Percentiles rank a stretch among this genome's conserved stretches.
Evolutionary conservation across 2,329 filamentous ascomycete genomes (phyloP).

Genomic region (Hansfordia pulvinata): DNA sequence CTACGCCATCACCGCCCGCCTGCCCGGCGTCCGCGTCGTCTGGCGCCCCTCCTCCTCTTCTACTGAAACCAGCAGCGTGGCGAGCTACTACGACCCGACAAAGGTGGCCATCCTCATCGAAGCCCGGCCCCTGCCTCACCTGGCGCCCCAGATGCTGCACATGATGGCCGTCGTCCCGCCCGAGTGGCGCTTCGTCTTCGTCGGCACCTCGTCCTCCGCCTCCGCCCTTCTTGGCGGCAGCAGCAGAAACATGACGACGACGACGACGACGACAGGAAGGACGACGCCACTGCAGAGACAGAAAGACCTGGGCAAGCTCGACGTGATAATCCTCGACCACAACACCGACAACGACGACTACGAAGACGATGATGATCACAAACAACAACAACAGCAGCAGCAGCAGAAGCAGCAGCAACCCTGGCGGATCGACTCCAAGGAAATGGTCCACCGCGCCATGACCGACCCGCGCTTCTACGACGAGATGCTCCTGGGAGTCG

Average conservation of each 20-base stretch:
- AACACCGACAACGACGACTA: too few species aligned
- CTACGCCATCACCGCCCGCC: too few species aligned
- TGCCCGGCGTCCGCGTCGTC: constrained; percentile 22
- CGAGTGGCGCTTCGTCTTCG: constrained; percentile 40
- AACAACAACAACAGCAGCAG: too few species aligned
- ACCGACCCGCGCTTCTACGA: constrained; percentile 39
- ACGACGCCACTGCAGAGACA: constrained; percentile 36
- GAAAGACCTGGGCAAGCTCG: constrained; percentile 34
- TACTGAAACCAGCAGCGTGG: constrained; percentile 11
- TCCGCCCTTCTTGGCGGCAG: too few species aligned
- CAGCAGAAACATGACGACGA: too few species aligned
- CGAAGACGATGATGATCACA: too few species aligned
- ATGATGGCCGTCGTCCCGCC: constrained; percentile 37
- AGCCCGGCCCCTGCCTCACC: constrained; percentile 29
- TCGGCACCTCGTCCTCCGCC: constrained; percentile 33
- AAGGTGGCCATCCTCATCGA: constrained; percentile 41
- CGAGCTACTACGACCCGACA: constrained; percentile 27
- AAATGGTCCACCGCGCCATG: constrained; percentile 31
- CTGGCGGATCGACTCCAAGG: constrained; percentile 30
- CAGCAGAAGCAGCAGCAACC: too few species aligned
- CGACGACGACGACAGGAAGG: too few species aligned
- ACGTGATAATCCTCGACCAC: constrained; percentile 32
- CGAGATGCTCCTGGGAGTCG: constrained; percentile 31
- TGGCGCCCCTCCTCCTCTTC: constrained; percentile 16
- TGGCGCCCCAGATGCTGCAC: constrained; percentile 34